A percentile compares a stretch with the other conserved stretches of the same genome.
Conservation (phyloP, 2,329 filamentous ascomycete species). For the Exophiala viscosa region DNA sequence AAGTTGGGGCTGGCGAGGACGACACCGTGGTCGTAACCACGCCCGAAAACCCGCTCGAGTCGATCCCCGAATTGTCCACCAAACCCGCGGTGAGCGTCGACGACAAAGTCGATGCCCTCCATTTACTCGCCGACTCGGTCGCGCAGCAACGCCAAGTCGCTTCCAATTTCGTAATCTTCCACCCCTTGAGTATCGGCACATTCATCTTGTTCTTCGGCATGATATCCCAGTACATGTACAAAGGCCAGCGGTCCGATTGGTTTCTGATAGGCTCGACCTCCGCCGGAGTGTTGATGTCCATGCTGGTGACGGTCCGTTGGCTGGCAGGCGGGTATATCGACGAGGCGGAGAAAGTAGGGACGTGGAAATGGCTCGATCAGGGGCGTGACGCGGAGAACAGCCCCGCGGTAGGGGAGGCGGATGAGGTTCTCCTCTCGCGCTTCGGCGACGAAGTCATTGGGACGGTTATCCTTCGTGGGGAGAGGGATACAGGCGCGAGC, state of each 20-base stretch:
- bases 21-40: constrained; percentile 2
- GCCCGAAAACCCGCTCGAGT: constrained; percentile 14
- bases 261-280: constrained; percentile 56
- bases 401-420: constrained; percentile 42
- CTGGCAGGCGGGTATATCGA: constrained; percentile 60
- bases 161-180: constrained; percentile 59
- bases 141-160: constrained; percentile 75
- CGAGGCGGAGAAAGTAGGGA: constrained; percentile 56
- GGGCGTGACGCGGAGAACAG: constrained; percentile 33
- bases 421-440: constrained; percentile 62
- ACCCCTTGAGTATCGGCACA: constrained; percentile 48
- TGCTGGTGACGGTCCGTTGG: constrained; percentile 60
- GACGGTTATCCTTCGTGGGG: constrained; percentile 56
- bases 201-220: constrained; percentile 39
- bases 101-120: constrained; percentile 65
- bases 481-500: constrained; percentile 7
- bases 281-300: constrained; percentile 60
- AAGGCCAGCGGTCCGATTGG: constrained; percentile 44
- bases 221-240: constrained; percentile 40
- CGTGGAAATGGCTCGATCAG: constrained; percentile 59
- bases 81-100: constrained; percentile 37
- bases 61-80: constrained; percentile 35
- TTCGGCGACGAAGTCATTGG: constrained; percentile 68
- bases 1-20: background rate
- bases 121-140: constrained; percentile 74